Percentiles rank a stretch among this genome's conserved stretches.
phyloP scores from a whole-genome alignment of 495 filamentous ascomycete species.

The Penicillium robsamsonii region DNA sequence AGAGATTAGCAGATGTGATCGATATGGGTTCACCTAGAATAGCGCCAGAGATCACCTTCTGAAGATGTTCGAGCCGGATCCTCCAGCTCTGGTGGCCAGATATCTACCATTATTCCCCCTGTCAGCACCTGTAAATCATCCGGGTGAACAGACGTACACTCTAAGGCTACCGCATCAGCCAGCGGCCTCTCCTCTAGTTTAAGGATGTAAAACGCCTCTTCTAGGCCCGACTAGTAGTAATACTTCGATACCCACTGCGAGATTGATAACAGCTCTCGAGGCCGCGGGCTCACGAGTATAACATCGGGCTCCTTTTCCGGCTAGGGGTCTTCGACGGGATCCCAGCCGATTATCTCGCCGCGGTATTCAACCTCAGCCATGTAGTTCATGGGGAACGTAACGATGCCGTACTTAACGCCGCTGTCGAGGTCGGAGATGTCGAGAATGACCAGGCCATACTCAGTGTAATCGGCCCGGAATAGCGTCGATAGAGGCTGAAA shows the following conservation, averaged over 20 bases:
- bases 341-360: conserved; percentile 5
- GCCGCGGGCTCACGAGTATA: conserved; percentile 12
- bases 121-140: conserved; percentile 15
- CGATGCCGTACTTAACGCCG: conserved; percentile 17
- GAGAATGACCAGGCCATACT: conserved; percentile 20
- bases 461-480: conserved; percentile 22
- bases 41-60: not conserved
- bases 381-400: conserved; percentile 12
- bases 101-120: conserved; percentile 15
- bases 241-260: conserved; percentile 14
- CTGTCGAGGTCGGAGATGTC: conserved; percentile 21
- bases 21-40: not conserved
- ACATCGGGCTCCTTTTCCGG: conserved; percentile 8
- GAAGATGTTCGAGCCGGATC: conserved; percentile 9
- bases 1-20: conserved; percentile 12
- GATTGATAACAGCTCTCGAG: conserved; percentile 18
- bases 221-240: not conserved
- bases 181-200: conserved; percentile 15
- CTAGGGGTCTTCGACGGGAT: conserved; percentile 16
- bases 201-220: conserved; percentile 7
- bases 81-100: conserved; percentile 15
- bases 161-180: conserved; percentile 16
- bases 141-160: conserved; percentile 14
- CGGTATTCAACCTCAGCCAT: conserved; percentile 13
- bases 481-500: conserved; percentile 19